Evolutionary conservation across 2,329 filamentous ascomycete genomes (phyloP).

Genomic region (Mycogone perniciosa): DNA sequence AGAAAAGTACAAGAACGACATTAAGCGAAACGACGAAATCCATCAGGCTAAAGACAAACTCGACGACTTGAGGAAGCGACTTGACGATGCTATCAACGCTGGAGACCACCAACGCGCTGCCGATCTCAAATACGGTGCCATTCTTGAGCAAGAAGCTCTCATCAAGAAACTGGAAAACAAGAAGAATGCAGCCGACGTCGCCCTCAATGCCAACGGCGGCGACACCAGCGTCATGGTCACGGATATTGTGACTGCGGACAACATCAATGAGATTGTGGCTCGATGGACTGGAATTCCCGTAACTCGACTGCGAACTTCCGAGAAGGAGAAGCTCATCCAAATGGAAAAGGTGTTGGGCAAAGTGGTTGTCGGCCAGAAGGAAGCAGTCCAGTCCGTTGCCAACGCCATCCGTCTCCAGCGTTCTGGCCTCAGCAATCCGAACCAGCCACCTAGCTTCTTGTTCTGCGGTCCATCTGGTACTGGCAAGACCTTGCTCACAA

Average conservation of each 20-base stretch:
- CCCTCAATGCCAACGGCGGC: constrained; percentile 52
- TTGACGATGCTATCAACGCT: constrained; percentile 84
- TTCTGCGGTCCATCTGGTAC: constrained; percentile 99
- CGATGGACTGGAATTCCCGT: constrained; percentile 98
- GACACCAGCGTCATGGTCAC: constrained; percentile 70
- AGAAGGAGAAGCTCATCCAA: constrained; percentile 96
- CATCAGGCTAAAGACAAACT: constrained; percentile 94
- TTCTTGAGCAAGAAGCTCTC: constrained; percentile 77
- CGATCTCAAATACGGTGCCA: constrained; percentile 94
- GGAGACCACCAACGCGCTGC: constrained; percentile 82
- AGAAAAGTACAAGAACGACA: constrained; percentile 93
- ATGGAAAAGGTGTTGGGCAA: constrained; percentile 87
- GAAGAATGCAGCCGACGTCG: constrained; percentile 71
- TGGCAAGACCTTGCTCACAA: constrained; percentile 94
- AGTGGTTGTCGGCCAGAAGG: constrained; percentile 86
- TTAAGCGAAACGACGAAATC: constrained; percentile 82
- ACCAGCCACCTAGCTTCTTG: constrained; percentile 94
- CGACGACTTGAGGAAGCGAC: constrained; percentile 82
- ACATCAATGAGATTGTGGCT: constrained; percentile 98
- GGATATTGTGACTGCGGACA: constrained; percentile 89
- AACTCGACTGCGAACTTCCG: constrained; percentile 84
- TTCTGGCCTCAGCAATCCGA: constrained; percentile 90
- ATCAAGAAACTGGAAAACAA: constrained; percentile 79
- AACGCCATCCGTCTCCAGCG: constrained; percentile 94
- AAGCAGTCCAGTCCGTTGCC: constrained; percentile 86